These are phyloP conservation scores for Trichoderma sp. DNA, from an alignment of 2,329 filamentous ascomycete species.

Conservation along the genomic window DNA sequence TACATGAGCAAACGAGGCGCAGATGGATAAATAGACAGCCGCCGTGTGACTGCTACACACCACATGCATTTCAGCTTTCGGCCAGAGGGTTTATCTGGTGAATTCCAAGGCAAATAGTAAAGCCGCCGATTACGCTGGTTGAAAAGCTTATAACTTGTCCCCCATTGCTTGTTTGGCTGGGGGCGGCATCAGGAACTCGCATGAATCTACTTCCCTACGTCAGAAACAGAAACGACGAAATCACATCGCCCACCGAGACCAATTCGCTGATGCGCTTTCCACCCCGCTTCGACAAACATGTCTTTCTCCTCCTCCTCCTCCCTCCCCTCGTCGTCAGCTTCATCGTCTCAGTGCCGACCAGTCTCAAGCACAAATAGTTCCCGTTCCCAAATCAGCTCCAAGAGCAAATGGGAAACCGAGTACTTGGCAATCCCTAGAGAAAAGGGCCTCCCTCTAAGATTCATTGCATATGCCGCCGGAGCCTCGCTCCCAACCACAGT, in stretches of 20 bases:
- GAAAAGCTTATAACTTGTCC: too few relatives aligned
- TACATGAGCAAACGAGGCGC: not conserved
- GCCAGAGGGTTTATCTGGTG: not conserved
- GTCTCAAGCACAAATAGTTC: not conserved
- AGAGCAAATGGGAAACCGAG: not conserved
- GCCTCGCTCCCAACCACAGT: not conserved
- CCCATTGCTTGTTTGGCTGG: not conserved
- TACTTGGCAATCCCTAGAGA: not conserved
- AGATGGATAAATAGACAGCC: not conserved
- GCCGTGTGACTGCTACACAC: not conserved
- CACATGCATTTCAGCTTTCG: not conserved
- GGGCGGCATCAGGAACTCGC: not conserved
- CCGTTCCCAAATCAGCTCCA: not conserved
- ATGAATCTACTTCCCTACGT: not conserved
- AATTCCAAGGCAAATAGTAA: not conserved
- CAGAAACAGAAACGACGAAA: not conserved
- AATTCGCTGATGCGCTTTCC: not conserved
- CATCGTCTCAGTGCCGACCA: not conserved
- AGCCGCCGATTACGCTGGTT: too few relatives aligned
- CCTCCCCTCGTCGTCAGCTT: not conserved
- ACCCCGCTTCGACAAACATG: not conserved
- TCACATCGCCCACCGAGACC: not conserved
- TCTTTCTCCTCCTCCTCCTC: not conserved
- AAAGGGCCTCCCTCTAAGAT: not conserved
- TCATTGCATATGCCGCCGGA: conserved; percentile 1